Evolutionary conservation across 164 flowering plant species (phyloP).

Genomic region (grape (Vitis vinifera)): DNA sequence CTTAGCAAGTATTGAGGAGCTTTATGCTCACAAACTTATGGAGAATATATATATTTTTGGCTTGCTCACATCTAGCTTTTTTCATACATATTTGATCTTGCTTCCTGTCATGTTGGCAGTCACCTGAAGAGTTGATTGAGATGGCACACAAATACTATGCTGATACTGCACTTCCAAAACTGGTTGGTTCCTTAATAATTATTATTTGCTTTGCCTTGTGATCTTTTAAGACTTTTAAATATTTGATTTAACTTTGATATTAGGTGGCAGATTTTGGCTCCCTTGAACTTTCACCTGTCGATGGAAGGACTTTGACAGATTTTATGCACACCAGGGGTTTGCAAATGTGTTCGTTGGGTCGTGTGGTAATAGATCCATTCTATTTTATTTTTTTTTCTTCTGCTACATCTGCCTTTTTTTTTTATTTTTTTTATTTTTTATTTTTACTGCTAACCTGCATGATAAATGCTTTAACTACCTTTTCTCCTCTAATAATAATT

Average conservation of each 20-base stretch:
- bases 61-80: neutral
- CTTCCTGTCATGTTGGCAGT: constrained; percentile 39
- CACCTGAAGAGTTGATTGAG: constrained; percentile 82
- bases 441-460: neutral
- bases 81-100: constrained; percentile 1
- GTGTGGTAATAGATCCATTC: constrained; percentile 57
- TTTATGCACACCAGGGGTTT: constrained; percentile 97
- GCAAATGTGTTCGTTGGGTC: constrained; percentile 84
- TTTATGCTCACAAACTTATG: neutral
- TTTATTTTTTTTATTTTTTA: neutral
- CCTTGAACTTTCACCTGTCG: constrained; percentile 96
- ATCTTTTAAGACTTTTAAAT: neutral
- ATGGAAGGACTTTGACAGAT: constrained; percentile 95
- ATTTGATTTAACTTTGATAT: constrained; percentile 16
- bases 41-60: neutral
- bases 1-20: neutral
- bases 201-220: neutral
- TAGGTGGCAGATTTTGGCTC: constrained; percentile 98
- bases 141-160: constrained; percentile 88
- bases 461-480: too few relatives aligned
- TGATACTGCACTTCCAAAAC: constrained; percentile 87
- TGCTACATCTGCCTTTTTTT: too few relatives aligned
- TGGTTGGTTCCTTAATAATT: constrained; percentile 46
- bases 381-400: neutral
- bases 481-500: too few relatives aligned